These are phyloP conservation scores for Globisporangium polare DNA, from an alignment of 352 stramenopile species.

Conservation along the genomic window DNA sequence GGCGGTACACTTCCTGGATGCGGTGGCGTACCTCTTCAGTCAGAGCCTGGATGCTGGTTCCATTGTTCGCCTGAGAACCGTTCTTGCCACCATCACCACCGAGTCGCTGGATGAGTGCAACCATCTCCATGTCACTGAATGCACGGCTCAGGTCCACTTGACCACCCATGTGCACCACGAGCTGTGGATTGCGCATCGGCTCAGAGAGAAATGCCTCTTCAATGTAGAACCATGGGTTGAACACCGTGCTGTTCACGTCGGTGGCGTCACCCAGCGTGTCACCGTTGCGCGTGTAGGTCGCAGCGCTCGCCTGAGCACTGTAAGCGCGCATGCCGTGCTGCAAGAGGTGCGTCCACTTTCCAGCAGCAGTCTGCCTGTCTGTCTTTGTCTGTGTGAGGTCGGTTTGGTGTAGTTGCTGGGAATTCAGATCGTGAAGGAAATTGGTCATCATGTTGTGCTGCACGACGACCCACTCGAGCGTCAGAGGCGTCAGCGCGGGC, in stretches of 20 bases:
- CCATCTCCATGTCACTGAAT: conserved; percentile 41
- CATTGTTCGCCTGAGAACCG: background rate
- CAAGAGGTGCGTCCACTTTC: conserved; percentile 39
- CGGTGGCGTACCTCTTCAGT: conserved; percentile 34
- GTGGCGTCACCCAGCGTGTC: conserved; percentile 37
- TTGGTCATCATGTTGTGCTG: conserved; percentile 31
- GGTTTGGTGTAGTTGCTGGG: background rate
- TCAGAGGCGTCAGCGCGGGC: conserved; percentile 27
- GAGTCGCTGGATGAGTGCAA: conserved; percentile 19
- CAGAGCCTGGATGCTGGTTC: background rate
- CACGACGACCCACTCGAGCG: conserved; percentile 52
- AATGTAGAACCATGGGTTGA: conserved; percentile 68
- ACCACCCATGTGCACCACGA: conserved; percentile 55
- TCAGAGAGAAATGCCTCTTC: conserved; percentile 47
- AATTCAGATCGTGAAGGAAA: background rate
- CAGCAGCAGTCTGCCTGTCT: background rate
- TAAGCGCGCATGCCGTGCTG: conserved; percentile 30
- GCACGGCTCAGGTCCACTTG: conserved; percentile 51
- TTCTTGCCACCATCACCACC: background rate
- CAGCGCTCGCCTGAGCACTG: conserved; percentile 28
- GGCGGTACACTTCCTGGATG: conserved; percentile 69
- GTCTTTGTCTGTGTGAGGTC: background rate
- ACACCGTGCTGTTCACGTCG: conserved; percentile 27
- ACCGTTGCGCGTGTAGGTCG: conserved; percentile 25
- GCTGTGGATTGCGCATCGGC: conserved; percentile 41